Conservation (phyloP, 108 stramenopile genomes). For the Asterionellopsis glacialis region DNA sequence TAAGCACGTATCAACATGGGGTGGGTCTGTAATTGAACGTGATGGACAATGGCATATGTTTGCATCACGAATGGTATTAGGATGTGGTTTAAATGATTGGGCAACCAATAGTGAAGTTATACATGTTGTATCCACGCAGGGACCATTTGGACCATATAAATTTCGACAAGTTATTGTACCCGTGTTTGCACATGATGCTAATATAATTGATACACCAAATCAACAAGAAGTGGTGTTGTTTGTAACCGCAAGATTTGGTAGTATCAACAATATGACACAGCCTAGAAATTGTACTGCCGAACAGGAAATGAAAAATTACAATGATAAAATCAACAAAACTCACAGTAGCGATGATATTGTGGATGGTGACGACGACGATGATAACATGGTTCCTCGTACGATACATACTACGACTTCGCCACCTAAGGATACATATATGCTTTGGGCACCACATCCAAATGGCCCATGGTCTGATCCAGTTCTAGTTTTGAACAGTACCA, state of each 20-base stretch:
- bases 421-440: conserved; percentile 28
- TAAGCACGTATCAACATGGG: conserved; percentile 19
- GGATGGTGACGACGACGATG: no score
- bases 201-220: no score
- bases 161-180: no score
- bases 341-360: no score
- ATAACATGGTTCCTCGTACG: no score
- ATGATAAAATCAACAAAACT: no score
- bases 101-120: conserved; percentile 23
- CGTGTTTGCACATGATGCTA: no score
- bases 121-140: conserved; percentile 9
- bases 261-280: no score
- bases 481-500: conserved; percentile 22
- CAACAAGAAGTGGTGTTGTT: no score
- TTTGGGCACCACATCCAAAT: conserved; percentile 20
- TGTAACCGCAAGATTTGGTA: no score
- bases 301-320: no score
- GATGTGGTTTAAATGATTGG: conserved; percentile 20
- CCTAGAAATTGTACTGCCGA: no score
- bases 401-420: conserved; percentile 11
- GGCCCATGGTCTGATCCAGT: conserved; percentile 27
- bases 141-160: conserved; percentile 7
- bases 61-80: conserved; percentile 19
- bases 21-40: conserved; percentile 23
- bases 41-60: conserved; percentile 22